Evolutionary conservation across 345 rosid genomes (phyloP), one percentile per base, ranked within the genome.

Genomic region (Linum lewisii): DNA sequence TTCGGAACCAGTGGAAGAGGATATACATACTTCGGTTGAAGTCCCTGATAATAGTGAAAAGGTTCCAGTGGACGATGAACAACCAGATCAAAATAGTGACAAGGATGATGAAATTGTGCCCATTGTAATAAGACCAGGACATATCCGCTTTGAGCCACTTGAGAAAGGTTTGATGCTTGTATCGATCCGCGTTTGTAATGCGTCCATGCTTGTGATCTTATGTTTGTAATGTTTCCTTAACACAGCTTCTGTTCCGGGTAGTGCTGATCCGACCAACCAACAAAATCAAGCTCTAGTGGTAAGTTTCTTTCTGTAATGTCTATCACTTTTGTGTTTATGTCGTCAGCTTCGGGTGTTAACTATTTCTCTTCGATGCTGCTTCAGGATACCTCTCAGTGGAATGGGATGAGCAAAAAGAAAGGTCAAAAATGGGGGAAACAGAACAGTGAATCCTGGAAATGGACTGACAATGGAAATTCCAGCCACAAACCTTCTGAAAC

Each of bases 361-460:
- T 11, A 16, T 42, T 42, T 42, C n/a, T 42, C 47, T 42, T 68
- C 61, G 58, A 59, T 66, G n/a, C 23, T 66, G 58, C 59, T 29
- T 61, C 76, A 87, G 92, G 80, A 82, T 66, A 76, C 63, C 10
- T 79, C 80, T 69, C 75, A 72, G 51, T 90, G 97, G 99, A 94
- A 80, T 69, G 92, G 96, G 69, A 87, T 80, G 69, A 86, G 88
- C 74, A 94, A 94, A 77, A 94, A 77, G 82, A 90, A 74, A 73
- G 95, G 95, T 32, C 95, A 94, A 72, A 90, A 87, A 67, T 90
- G 99, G 97, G 96, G 96, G 42, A 77, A 38, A 63, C 88, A 87
- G 73, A 89, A 82, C 70, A 64, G 68, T 51, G 68, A 77, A 50
- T 74, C 72, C 42, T 60, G 67, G 25, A 81, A 79, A 77, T 58